Evolutionary conservation across 768 basidiomycete genomes (phyloP).

Genomic region (Pleurotus cornucopiae): DNA sequence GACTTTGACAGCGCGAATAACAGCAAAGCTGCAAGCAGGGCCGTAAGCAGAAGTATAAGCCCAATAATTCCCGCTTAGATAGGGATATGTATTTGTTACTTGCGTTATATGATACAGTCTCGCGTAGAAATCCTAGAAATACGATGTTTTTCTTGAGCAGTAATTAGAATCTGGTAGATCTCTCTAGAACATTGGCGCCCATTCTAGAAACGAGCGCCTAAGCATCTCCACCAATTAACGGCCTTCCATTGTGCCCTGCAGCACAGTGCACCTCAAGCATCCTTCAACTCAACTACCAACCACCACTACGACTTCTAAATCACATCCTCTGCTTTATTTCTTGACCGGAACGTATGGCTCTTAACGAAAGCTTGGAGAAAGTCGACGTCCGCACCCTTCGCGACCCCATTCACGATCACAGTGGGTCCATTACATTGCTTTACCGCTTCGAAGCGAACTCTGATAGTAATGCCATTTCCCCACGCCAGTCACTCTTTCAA

Average conservation of each 20-base stretch:
- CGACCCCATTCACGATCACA: constrained; percentile 33
- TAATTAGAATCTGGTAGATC: too few relatives aligned
- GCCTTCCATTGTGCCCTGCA: not conserved
- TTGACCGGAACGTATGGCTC: too few relatives aligned
- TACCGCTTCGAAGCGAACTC: too few relatives aligned
- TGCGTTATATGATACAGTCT: too few relatives aligned
- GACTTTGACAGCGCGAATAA: constrained; percentile 38
- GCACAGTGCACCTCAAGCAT: not conserved
- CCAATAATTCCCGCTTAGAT: constrained; percentile 8
- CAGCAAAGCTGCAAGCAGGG: constrained; percentile 29
- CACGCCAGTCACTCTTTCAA: constrained; percentile 32
- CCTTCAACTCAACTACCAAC: not conserved
- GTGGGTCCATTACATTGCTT: constrained; percentile 16
- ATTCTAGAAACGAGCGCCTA: too few relatives aligned
- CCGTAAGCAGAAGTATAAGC: constrained; percentile 25
- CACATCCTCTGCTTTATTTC: not conserved
- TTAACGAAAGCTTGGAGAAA: not conserved
- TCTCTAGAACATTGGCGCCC: too few relatives aligned
- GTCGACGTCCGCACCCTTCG: constrained; percentile 21
- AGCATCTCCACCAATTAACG: too few relatives aligned
- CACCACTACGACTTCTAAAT: not conserved
- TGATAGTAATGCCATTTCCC: not conserved
- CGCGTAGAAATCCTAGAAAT: too few relatives aligned
- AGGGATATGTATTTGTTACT: not conserved
- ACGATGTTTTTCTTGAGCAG: too few relatives aligned